Evolutionary conservation across 1,284 basidiomycete genomes (phyloP).

Genomic region (Gastroboletus turbinatus): DNA sequence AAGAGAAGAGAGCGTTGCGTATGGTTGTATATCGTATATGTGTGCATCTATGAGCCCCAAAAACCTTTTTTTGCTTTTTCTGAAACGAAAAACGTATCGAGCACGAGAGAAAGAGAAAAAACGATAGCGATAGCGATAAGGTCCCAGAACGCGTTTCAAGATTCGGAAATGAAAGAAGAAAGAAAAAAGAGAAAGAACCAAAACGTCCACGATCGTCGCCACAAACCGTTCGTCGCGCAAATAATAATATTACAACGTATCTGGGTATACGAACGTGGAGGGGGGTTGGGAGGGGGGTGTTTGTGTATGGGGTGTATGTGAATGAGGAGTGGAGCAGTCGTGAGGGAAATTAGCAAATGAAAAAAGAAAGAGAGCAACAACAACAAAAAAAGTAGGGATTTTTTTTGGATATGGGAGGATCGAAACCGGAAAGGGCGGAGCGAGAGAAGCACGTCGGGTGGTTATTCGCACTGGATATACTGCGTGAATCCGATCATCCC

Average conservation of each 20-base stretch:
- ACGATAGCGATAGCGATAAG: not conserved
- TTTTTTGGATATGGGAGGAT: not conserved
- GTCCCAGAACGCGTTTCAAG: not conserved
- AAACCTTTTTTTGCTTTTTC: not conserved
- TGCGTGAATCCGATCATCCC: conserved; percentile 15
- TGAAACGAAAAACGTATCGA: not conserved
- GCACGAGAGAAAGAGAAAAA: not conserved
- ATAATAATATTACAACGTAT: conserved; percentile 19
- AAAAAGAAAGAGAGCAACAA: not conserved
- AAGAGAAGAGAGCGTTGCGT: too few species aligned
- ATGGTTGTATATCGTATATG: too few species aligned
- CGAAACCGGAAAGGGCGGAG: not conserved
- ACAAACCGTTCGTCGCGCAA: conserved; percentile 7
- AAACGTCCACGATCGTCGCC: conserved; percentile 1
- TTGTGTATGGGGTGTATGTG: not conserved
- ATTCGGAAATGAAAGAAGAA: not conserved
- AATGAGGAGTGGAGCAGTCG: not conserved
- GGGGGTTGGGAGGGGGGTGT: not conserved
- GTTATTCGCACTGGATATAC: conserved; percentile 10
- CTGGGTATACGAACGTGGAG: conserved; percentile 12
- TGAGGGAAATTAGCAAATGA: not conserved
- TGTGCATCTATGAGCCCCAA: too few species aligned
- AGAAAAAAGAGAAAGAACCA: not conserved
- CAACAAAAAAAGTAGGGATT: not conserved
- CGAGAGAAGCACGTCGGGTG: not conserved